These are phyloP conservation scores for Trichoderma asperelloides DNA, from an alignment of 495 filamentous ascomycete species.

Conservation along the genomic window DNA sequence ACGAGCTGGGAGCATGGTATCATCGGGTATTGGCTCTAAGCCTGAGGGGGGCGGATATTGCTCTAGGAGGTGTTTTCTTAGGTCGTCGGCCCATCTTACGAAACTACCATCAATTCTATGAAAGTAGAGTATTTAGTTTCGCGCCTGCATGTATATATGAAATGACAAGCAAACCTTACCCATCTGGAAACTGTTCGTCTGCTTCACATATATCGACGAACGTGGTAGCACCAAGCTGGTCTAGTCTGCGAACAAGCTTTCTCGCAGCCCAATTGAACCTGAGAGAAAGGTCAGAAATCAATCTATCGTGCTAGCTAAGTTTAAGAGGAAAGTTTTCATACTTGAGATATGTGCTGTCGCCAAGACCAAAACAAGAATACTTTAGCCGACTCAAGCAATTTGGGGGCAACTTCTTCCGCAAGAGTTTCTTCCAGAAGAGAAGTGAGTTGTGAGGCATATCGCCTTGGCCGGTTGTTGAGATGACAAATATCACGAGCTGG, in stretches of 20 bases:
- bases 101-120: conserved; percentile 65
- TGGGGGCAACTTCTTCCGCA: conserved; percentile 64
- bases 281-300: background rate
- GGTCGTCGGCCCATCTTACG: conserved; percentile 61
- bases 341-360: conserved; percentile 91
- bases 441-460: conserved; percentile 76
- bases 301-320: conserved; percentile 9
- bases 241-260: conserved; percentile 76
- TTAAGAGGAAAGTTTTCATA: conserved; percentile 25
- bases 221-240: conserved; percentile 77
- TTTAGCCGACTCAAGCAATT: conserved; percentile 56
- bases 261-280: conserved; percentile 91
- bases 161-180: conserved; percentile 42
- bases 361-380: conserved; percentile 83
- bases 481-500: conserved; percentile 62
- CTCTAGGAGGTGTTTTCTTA: conserved; percentile 55
- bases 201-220: conserved; percentile 72
- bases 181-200: conserved; percentile 88
- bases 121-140: background rate
- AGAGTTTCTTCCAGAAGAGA: conserved; percentile 75
- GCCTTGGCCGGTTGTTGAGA: conserved; percentile 92
- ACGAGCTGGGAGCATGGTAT: conserved; percentile 70
- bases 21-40: conserved; percentile 59
- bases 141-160: background rate
- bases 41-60: conserved; percentile 59